phyloP scores from a whole-genome alignment of 192 early-diverging fungal species.

The Powellomyces hirtus region DNA sequence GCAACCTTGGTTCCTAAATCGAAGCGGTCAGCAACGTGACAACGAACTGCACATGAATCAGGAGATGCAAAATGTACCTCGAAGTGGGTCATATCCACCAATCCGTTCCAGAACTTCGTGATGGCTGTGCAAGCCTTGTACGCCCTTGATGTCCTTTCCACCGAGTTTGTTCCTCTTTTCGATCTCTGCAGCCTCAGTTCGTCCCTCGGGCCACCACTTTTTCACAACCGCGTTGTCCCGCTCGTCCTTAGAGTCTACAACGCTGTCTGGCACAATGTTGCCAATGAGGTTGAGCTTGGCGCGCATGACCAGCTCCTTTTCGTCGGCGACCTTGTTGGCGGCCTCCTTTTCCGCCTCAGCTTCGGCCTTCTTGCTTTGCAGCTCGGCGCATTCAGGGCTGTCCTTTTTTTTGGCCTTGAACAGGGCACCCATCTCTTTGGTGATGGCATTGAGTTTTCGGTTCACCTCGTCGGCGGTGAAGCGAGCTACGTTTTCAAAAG shows the following conservation, averaged over 20 bases:
- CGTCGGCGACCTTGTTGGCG: conserved; percentile 54
- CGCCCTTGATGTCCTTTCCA: conserved; percentile 50
- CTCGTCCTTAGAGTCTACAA: conserved; percentile 83
- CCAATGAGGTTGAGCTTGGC: conserved; percentile 72
- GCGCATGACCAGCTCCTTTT: conserved; percentile 65
- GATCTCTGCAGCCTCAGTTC: conserved; percentile 39
- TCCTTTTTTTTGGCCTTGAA: conserved; percentile 68
- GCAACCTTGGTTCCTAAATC: conserved; percentile 88
- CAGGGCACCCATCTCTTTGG: conserved; percentile 86
- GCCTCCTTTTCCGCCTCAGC: conserved; percentile 69
- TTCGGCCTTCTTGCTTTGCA: conserved; percentile 73
- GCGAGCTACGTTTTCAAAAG: no score
- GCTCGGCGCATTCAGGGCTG: conserved; percentile 12
- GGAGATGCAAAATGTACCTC: conserved; percentile 59
- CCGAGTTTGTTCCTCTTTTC: conserved; percentile 36
- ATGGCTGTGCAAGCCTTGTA: conserved; percentile 63
- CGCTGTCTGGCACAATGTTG: conserved; percentile 92
- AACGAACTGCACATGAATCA: no score
- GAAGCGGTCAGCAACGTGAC: no score
- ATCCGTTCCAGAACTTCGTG: conserved; percentile 92
- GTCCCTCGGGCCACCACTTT: conserved; percentile 56
- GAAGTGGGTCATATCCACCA: conserved; percentile 82
- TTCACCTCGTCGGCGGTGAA: conserved; percentile 87
- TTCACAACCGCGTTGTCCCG: conserved; percentile 49
- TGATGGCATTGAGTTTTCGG: conserved; percentile 86